Percentiles rank a stretch among this genome's conserved stretches.
Evolutionary conservation across 2,329 filamentous ascomycete species (phyloP).

Genomic region (Xylariaceae sp.): DNA sequence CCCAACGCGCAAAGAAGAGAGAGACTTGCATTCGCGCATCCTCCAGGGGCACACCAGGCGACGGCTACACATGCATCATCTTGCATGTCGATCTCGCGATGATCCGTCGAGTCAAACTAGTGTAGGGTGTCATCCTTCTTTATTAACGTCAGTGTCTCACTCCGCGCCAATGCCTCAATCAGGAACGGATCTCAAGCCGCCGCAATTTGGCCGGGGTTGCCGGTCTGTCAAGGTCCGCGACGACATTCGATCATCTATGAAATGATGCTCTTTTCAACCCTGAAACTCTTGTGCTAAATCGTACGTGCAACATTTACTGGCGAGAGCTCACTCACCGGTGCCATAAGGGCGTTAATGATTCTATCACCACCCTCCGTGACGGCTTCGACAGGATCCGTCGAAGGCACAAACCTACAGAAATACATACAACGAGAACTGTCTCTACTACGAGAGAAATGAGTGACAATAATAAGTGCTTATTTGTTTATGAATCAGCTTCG

Average conservation of each 20-base stretch:
- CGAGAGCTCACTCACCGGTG: too few species aligned
- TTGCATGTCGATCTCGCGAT: not conserved
- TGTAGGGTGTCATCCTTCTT: not conserved
- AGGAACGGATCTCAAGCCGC: constrained; percentile 16
- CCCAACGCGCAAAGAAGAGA: too few species aligned
- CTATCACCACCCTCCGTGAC: not conserved
- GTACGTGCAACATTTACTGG: too few species aligned
- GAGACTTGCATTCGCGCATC: too few species aligned
- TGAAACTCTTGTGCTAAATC: not conserved
- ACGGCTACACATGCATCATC: not conserved
- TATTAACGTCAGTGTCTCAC: not conserved
- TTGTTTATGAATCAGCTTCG: constrained; percentile 4
- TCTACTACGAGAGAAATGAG: not conserved
- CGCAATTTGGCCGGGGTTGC: constrained; percentile 2
- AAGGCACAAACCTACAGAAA: not conserved
- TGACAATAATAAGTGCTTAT: not conserved
- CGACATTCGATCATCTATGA: not conserved
- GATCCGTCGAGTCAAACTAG: not conserved
- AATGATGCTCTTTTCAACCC: not conserved
- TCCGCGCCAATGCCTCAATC: constrained; percentile 12
- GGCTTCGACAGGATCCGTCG: not conserved
- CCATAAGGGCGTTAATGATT: not conserved
- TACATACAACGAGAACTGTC: not conserved
- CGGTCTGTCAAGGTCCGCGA: constrained; percentile 1
- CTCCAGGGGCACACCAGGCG: not conserved